Evolutionary conservation across 331 rosid species (phyloP), one percentile per base, ranked within the genome.

Genomic region (Dryas integrifolia): DNA sequence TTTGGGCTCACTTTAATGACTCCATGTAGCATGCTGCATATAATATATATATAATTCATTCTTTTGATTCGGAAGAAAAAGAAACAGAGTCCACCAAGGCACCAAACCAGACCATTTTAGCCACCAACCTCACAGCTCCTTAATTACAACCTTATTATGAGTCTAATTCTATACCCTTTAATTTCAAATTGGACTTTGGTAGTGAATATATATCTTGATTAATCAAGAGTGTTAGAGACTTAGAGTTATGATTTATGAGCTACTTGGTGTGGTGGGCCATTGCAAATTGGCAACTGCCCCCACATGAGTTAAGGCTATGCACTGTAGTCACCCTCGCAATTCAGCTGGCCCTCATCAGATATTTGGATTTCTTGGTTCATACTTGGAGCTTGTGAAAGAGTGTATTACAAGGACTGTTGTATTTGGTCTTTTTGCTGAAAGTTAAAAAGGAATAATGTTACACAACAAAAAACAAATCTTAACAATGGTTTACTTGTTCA

Each of bases 1-100:
- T 1, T 15, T 68, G 12, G 80, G 77, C 76, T 75, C 70, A 58
- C 44, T 71, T 45, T 3, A 2, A 51, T n/a, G 70, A 52, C 52
- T 67, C 47, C 13, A 6, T 61, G 66, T 0, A 61, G 66, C 47
- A 58, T 16, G 64, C 41, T 35, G 41, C 16, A 49, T 49, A 26
- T 43, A 21, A 0, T 21, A 21, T 67, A 13, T 66, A 26, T 3
- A 6, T 11, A 48, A 53, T 41, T 55, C 24, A 43, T 55, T 56
- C 24, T 43, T 46, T 46, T 44, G 56, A 16, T 50, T 14, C 7
- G 4, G 46, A 2, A 63, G 26, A 50, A 41, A 41, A 41, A 30
- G 50, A 62, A 41, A 61, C 67, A 67, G 18, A 12, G 60, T 41
- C 68, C 68, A 63, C 50, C 68, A 43, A 44, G 9, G 47, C 47